Base-by-base conservation (phyloP, 805 yeast species). In the Suhomyces sp. region DNA sequence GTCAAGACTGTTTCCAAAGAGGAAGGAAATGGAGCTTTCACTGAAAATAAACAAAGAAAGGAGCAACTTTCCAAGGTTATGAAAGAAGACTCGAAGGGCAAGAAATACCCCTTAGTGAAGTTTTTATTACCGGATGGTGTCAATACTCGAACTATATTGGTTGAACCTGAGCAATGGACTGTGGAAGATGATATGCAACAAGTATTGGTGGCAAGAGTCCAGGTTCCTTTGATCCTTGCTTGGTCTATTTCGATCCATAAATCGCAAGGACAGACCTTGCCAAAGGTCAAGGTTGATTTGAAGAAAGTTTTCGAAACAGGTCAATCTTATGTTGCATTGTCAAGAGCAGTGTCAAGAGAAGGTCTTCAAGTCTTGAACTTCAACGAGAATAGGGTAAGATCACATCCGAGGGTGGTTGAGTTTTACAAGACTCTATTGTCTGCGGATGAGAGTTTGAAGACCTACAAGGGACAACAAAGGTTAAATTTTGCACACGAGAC, bases 221-320 rank as follows among this genome's bases (percentile, higher is more conserved):
- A 93, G 53, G 47, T 93, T 2, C 98, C 98, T 0, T 63, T 93
- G 35, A 80, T 91, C 48, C 65, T 90, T n/a, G 95, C 98, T 0
- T 93, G 98, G 97, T 88, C 98, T 0, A 60, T 93, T 28, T 88
- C 97, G 0, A 90, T 93, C 28, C 98, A 93, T 56, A 91, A 93
- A 62, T 81, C 97, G 0, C 98, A 91, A 57, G 98, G 98, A 1
- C 90, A 91, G 59, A 85, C 98, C 0, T 59, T 88, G 28, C 79
- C 82, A 4, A 70, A 76, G 36, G 88, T 86, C 4, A 74, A 74
- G 43, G 95, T 91, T 5, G 95, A 93, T 55, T 69, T 91, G 42
- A 68, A 72, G 23, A 70, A 71, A 37, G 79, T 84, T 1, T 91
- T 91, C 59, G 98, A 90, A 53, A 80, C 77, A 35, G 98, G 98